phyloP scores from a whole-genome alignment of 345 rosid species.

The Lagerstroemia speciosa region DNA sequence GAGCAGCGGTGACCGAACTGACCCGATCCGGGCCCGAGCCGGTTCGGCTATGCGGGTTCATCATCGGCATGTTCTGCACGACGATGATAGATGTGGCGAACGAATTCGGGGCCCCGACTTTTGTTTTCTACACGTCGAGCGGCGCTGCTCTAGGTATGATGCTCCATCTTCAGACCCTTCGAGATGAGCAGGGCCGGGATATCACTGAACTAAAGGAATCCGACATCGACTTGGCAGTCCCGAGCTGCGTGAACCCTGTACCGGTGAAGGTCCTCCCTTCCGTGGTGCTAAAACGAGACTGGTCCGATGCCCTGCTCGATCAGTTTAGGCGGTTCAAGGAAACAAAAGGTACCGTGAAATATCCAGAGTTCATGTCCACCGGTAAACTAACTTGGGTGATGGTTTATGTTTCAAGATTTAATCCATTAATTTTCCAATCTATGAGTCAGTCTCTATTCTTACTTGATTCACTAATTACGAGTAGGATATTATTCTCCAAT shows the following conservation, averaged over 20 bases:
- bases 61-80: conserved; percentile 29
- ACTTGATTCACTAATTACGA: too few species aligned
- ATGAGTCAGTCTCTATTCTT: too few species aligned
- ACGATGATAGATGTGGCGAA: conserved; percentile 27
- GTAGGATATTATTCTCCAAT: too few species aligned
- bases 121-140: conserved; percentile 20
- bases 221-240: conserved; percentile 18
- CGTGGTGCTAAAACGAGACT: conserved; percentile 10
- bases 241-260: conserved; percentile 21
- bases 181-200: conserved; percentile 10
- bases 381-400: too few species aligned
- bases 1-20: conserved; percentile 3
- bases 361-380: too few species aligned
- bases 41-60: conserved; percentile 14
- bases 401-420: too few species aligned
- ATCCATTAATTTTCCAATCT: too few species aligned
- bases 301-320: conserved; percentile 1
- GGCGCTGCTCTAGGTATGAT: conserved; percentile 25
- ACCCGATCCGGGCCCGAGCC: background rate
- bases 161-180: conserved; percentile 13
- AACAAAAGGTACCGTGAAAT: conserved; percentile 32
- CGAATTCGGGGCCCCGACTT: conserved; percentile 27
- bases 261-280: conserved; percentile 31
- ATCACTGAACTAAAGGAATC: conserved; percentile 15
- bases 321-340: conserved; percentile 11